Conservation (phyloP, 176 grass and related monocot species). For the Oropetium thomaeum region DNA sequence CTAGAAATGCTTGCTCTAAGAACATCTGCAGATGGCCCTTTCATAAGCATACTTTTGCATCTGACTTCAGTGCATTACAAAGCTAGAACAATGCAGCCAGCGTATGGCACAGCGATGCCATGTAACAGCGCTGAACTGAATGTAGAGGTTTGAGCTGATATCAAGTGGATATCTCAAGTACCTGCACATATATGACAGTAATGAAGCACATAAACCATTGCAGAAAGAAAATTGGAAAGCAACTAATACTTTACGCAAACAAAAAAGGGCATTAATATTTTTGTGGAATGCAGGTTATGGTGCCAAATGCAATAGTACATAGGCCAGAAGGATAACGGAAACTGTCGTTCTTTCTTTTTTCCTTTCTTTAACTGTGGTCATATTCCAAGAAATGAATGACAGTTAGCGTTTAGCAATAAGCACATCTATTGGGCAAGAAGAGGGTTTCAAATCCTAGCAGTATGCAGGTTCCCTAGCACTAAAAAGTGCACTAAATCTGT, state of each 20-base stretch:
- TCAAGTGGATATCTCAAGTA: not conserved
- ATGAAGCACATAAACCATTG: not conserved
- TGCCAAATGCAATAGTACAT: not conserved
- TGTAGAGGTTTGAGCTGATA: not conserved
- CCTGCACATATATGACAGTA: constrained; percentile 28
- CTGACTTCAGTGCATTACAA: constrained; percentile 40
- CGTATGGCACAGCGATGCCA: not conserved
- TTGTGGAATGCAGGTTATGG: not conserved
- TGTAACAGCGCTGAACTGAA: not conserved
- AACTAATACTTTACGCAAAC: not conserved
- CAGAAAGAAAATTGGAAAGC: not conserved
- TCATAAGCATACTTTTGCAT: constrained; percentile 75
- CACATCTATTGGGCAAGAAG: not conserved
- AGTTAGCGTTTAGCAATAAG: too few relatives aligned
- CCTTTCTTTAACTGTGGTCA: too few relatives aligned
- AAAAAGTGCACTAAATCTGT: not conserved
- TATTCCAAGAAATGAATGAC: not conserved
- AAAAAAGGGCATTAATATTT: not conserved
- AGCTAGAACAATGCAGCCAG: constrained; percentile 4
- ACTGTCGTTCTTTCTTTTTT: too few relatives aligned
- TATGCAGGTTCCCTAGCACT: not conserved
- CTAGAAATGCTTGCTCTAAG: constrained; percentile 94
- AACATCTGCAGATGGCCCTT: constrained; percentile 72
- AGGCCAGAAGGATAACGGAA: not conserved
- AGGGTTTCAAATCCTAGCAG: not conserved